These are phyloP conservation scores for Trichoderma atroviride DNA, from an alignment of 2,329 filamentous ascomycete genomes.

Conservation along the genomic window DNA sequence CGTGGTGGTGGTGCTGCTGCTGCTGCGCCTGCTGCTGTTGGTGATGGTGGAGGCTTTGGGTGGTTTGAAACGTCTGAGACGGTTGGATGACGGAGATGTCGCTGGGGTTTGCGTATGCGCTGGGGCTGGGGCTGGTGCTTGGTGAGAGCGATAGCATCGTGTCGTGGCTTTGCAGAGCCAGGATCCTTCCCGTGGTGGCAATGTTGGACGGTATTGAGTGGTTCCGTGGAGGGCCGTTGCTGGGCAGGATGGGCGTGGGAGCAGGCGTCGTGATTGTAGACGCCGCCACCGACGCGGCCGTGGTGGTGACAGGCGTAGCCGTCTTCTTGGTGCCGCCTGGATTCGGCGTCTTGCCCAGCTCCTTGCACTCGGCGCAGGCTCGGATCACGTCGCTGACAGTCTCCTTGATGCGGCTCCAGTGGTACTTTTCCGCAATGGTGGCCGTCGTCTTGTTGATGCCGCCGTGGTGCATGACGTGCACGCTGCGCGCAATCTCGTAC, in stretches of 20 bases:
- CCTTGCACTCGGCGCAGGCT: conserved; percentile 88
- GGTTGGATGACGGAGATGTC: conserved; percentile 50
- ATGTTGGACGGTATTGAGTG: conserved; percentile 14
- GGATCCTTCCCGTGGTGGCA: conserved; percentile 32
- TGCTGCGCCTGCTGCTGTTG: conserved; percentile 32
- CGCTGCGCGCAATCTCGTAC: conserved; percentile 80
- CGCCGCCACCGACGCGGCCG: background rate
- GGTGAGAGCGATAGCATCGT: conserved; percentile 36
- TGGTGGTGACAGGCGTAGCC: conserved; percentile 19
- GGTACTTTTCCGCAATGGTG: conserved; percentile 88
- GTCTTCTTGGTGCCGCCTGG: conserved; percentile 35
- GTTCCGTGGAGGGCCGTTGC: conserved; percentile 9
- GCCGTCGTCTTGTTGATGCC: conserved; percentile 99
- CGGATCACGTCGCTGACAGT: conserved; percentile 94
- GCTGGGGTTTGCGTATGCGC: conserved; percentile 51
- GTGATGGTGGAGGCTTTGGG: conserved; percentile 22
- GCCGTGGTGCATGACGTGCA: conserved; percentile 77
- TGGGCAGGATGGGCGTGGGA: conserved; percentile 19
- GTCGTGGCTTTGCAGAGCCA: conserved; percentile 38
- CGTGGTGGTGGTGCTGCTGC: conserved; percentile 15
- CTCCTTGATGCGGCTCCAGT: conserved; percentile 98
- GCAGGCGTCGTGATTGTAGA: background rate
- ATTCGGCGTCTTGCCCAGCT: conserved; percentile 62
- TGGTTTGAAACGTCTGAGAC: conserved; percentile 43
- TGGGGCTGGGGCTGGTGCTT: conserved; percentile 36